Conservation (phyloP, 345 rosid genomes). For the Durio zibethinus region DNA sequence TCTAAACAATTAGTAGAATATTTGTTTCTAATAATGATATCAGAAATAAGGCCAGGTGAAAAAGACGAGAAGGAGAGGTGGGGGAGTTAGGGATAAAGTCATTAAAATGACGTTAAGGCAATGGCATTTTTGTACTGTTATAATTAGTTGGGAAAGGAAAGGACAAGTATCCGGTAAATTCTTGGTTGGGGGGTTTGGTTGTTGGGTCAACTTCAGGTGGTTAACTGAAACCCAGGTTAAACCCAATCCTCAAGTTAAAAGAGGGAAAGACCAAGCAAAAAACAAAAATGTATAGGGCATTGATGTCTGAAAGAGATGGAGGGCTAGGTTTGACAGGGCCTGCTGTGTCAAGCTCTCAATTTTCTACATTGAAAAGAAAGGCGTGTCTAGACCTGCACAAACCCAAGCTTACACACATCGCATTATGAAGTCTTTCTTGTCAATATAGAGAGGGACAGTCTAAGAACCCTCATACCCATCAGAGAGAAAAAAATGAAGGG, state of each 20-base stretch:
- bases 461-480: conserved; percentile 23
- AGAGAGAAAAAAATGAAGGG: not conserved
- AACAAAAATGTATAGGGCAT: no score
- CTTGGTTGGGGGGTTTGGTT: conserved; percentile 9
- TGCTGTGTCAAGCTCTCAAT: conserved; percentile 30
- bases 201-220: conserved; percentile 55
- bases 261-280: not conserved
- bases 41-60: not conserved
- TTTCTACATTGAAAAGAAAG: conserved; percentile 30
- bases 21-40: not conserved
- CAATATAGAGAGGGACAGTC: conserved; percentile 34
- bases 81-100: not conserved
- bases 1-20: not conserved
- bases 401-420: conserved; percentile 30
- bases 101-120: conserved; percentile 15
- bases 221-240: conserved; percentile 35
- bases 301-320: not conserved
- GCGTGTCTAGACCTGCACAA: conserved; percentile 27
- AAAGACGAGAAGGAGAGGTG: conserved; percentile 1
- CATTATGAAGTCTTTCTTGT: conserved; percentile 38
- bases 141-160: conserved; percentile 21
- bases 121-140: conserved; percentile 7
- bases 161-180: conserved; percentile 3
- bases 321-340: conserved; percentile 3
- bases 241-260: conserved; percentile 7